A percentile compares a stretch with the other conserved stretches of the same genome.
These are phyloP conservation scores for Cicer judaicum DNA, from an alignment of 306 rosid species.

Conservation along the genomic window DNA sequence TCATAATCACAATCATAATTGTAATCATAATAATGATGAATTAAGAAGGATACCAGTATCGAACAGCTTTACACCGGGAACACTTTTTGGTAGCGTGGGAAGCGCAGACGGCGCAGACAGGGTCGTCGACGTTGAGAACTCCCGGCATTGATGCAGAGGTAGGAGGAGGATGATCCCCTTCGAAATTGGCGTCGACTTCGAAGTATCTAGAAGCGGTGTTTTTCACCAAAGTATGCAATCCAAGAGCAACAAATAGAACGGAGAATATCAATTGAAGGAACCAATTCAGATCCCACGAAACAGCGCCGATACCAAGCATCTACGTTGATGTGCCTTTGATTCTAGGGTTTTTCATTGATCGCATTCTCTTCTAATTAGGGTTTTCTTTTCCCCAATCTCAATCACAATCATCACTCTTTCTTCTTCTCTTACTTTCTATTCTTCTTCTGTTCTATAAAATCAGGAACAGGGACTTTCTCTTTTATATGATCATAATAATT, in stretches of 20 bases:
- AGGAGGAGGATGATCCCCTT: conserved; percentile 47
- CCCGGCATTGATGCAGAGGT: conserved; percentile 62
- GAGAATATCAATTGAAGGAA: conserved; percentile 69
- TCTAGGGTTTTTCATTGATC: conserved; percentile 49
- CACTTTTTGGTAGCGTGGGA: conserved; percentile 59
- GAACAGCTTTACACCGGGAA: conserved; percentile 83
- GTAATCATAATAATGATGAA: not conserved
- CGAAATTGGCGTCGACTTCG: conserved; percentile 86
- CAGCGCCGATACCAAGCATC: conserved; percentile 88
- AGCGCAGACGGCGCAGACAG: conserved; percentile 68
- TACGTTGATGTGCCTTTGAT: conserved; percentile 49
- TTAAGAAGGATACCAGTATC: conserved; percentile 66
- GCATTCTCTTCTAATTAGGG: conserved; percentile 32
- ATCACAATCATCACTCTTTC: conserved; percentile 3
- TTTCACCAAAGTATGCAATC: conserved; percentile 67
- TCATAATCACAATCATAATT: not conserved
- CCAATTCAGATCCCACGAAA: conserved; percentile 86
- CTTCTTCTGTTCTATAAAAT: not conserved
- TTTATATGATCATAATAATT: too few relatives aligned
- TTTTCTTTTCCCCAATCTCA: conserved; percentile 25
- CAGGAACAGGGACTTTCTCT: not conserved
- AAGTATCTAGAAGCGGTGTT: conserved; percentile 89
- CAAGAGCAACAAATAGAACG: conserved; percentile 53
- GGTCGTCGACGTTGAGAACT: conserved; percentile 41
- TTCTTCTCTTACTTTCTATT: not conserved